Percentiles rank a stretch among this genome's conserved stretches.
These are phyloP conservation scores for Diaporthe destruens DNA, from an alignment of 2,329 filamentous ascomycete species.

Conservation along the genomic window DNA sequence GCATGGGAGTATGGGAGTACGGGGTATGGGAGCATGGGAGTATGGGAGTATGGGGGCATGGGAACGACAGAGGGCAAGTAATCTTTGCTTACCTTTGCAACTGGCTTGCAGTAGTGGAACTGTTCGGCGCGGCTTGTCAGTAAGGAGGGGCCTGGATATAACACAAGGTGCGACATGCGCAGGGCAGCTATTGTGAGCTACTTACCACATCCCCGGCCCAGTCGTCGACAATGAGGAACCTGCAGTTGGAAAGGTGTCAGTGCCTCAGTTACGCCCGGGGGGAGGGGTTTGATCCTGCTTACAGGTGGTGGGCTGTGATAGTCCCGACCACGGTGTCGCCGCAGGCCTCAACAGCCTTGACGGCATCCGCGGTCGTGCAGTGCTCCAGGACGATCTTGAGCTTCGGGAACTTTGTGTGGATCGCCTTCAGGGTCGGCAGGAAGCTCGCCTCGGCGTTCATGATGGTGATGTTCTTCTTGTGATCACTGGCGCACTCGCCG, in stretches of 20 bases:
- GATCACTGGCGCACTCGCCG: constrained; percentile 76
- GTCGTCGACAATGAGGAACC: constrained; percentile 79
- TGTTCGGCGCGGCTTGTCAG: constrained; percentile 50
- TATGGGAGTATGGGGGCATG: no score
- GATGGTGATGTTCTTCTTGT: constrained; percentile 60
- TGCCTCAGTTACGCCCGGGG: neutral
- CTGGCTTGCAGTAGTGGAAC: constrained; percentile 80
- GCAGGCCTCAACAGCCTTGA: constrained; percentile 82
- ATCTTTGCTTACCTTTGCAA: constrained; percentile 60
- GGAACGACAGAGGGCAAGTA: no score
- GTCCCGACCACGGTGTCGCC: constrained; percentile 82
- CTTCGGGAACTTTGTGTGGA: constrained; percentile 81
- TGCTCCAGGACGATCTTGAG: constrained; percentile 83
- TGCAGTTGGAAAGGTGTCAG: constrained; percentile 11
- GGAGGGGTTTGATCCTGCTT: neutral
- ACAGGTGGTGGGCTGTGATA: constrained; percentile 90
- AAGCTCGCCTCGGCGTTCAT: constrained; percentile 82
- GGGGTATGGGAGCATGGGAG: no score
- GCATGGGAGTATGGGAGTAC: no score
- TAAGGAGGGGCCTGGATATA: neutral
- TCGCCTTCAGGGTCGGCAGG: constrained; percentile 79
- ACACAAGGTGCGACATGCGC: neutral
- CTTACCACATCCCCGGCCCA: constrained; percentile 66
- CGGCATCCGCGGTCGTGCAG: constrained; percentile 85
- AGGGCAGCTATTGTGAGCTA: constrained; percentile 49